Evolutionary conservation across 768 basidiomycete genomes (phyloP).

Genomic region (Lenzites betulinus): DNA sequence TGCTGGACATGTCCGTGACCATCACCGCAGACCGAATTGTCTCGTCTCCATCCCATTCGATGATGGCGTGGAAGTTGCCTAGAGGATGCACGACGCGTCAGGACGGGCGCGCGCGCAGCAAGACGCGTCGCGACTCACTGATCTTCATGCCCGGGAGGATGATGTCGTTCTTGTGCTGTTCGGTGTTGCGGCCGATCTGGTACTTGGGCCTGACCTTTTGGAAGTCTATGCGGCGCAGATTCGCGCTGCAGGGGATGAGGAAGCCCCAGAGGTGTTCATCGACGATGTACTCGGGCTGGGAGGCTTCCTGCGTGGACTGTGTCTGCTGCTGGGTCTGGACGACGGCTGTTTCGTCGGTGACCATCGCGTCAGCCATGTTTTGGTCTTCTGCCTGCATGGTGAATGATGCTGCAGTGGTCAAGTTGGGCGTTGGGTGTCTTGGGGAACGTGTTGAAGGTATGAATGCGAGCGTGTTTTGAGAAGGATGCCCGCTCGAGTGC

Average conservation of each 20-base stretch:
- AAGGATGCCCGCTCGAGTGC: background rate
- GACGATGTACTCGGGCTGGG: slow-evolving; percentile 34
- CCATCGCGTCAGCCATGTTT: slow-evolving; percentile 22
- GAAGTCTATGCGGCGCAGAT: slow-evolving; percentile 60
- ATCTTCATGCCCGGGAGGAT: slow-evolving; percentile 72
- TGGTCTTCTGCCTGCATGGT: slow-evolving; percentile 19
- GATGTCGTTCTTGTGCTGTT: slow-evolving; percentile 43
- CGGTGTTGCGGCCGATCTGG: slow-evolving; percentile 54
- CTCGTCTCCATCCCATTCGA: slow-evolving; percentile 61
- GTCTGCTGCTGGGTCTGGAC: slow-evolving; percentile 31
- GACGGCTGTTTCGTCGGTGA: slow-evolving; percentile 14
- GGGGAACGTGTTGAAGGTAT: background rate
- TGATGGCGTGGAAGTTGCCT: slow-evolving; percentile 58
- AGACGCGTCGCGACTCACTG: slow-evolving; percentile 49
- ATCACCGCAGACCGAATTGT: slow-evolving; percentile 43
- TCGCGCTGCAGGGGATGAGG: slow-evolving; percentile 61
- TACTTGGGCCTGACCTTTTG: slow-evolving; percentile 52
- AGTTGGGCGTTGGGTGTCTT: background rate
- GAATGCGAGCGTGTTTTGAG: background rate
- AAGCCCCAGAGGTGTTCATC: slow-evolving; percentile 64
- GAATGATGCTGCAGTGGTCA: background rate
- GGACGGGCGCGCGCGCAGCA: slow-evolving; percentile 5
- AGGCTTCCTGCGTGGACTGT: slow-evolving; percentile 44
- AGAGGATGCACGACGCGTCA: slow-evolving; percentile 30
- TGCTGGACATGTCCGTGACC: slow-evolving; percentile 63